Evolutionary conservation across 108 stramenopile genomes (phyloP).

Genomic region (Fragilariopsis cylindrus): DNA sequence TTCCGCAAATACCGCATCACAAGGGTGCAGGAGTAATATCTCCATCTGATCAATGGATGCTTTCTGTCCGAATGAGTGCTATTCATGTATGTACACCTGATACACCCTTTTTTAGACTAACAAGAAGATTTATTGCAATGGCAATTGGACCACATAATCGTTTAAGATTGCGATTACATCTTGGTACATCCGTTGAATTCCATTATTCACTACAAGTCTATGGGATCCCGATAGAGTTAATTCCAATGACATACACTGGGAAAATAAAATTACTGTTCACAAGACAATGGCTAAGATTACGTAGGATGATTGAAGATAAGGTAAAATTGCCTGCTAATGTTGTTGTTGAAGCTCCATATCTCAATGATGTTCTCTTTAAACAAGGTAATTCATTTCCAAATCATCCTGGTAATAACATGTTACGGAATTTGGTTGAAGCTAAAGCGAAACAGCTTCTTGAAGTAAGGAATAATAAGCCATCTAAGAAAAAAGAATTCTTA

Average conservation of each 20-base stretch:
- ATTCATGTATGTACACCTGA: conserved; percentile 13
- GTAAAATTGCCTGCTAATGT: background rate
- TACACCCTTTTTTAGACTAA: background rate
- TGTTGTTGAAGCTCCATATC: too few relatives aligned
- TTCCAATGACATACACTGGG: conserved; percentile 15
- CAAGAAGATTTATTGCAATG: background rate
- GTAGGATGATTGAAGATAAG: background rate
- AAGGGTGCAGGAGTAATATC: too few relatives aligned
- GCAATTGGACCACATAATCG: background rate
- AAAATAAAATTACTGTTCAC: background rate
- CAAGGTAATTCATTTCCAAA: too few relatives aligned
- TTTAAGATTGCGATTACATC: background rate
- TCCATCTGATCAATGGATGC: too few relatives aligned
- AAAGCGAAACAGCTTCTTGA: too few relatives aligned
- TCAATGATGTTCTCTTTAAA: too few relatives aligned
- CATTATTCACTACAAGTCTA: conserved; percentile 16
- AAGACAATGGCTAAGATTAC: conserved; percentile 14
- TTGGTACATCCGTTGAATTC: conserved; percentile 15
- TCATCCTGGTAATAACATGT: too few relatives aligned
- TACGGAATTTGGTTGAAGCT: too few relatives aligned
- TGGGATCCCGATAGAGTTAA: conserved; percentile 17
- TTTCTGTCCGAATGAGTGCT: background rate
- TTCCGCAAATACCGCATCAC: background rate
- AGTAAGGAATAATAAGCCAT: too few relatives aligned
- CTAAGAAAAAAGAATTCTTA: too few relatives aligned